phyloP scores from a whole-genome alignment of 441 rosid species.

The Syzygium malaccense region DNA sequence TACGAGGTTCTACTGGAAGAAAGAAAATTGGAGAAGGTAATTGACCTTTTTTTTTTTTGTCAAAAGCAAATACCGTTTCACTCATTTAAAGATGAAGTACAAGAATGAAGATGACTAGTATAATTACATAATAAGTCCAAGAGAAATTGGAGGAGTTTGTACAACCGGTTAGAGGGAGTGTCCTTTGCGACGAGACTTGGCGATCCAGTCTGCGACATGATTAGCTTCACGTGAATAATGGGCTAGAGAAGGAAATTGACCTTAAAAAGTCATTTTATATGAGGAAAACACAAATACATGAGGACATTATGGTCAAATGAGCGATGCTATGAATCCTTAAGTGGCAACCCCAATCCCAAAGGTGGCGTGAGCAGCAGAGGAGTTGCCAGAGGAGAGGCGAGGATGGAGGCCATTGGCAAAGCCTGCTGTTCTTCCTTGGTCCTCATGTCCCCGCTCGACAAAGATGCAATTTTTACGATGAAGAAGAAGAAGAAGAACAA shows the following conservation, averaged over 20 bases:
- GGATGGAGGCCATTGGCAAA: constrained; percentile 23
- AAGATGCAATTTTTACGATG: background rate
- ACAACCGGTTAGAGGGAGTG: too few species aligned
- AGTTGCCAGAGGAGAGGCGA: background rate
- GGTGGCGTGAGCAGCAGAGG: background rate
- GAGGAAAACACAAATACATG: background rate
- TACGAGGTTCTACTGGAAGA: background rate
- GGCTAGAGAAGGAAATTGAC: background rate
- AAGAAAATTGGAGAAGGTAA: background rate
- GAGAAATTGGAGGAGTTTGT: too few species aligned
- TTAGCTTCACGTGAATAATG: too few species aligned
- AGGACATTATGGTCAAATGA: background rate
- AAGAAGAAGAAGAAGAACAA: background rate
- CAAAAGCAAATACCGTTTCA: too few species aligned
- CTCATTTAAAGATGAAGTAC: too few species aligned
- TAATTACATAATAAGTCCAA: too few species aligned
- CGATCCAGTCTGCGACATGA: too few species aligned
- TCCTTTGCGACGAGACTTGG: too few species aligned
- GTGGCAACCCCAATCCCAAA: background rate
- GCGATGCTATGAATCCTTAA: background rate
- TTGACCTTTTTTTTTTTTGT: too few species aligned
- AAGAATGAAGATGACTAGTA: too few species aligned
- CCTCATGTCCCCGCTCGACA: background rate
- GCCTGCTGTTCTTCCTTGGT: constrained; percentile 16
- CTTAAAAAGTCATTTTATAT: background rate